Base-by-base conservation (phyloP, 495 filamentous ascomycete genomes). In the Ascobolus immersus region DNA sequence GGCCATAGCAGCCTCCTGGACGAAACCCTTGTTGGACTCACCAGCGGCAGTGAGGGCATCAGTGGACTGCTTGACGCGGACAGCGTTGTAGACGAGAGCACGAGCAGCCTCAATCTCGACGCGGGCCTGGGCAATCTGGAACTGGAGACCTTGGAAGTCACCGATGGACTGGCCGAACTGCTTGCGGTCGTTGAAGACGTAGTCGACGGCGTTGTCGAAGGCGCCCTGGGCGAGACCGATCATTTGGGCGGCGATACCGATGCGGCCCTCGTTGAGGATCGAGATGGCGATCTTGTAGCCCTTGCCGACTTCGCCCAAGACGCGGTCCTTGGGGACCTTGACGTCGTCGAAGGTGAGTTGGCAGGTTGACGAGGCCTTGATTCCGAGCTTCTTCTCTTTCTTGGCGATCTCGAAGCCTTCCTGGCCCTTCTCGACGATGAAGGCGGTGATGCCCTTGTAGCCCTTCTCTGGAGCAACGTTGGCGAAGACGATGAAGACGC, bases 371-470 rank as follows among this genome's bases (percentile, higher is more conserved):
- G 76, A 84, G 2, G 86, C 86, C 35, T 63, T 69, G 56, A 99
- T 99, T 27, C 86, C 86, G 21, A 99, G 69, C 62, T 99, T 99
- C 71, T 91, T 92, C 63, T 99, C 86, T 61, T 99, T 99, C 67
- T 99, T 99, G 13, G 86, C 78, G 50, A 99, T 82, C 12, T 65
- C 69, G 63, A 99, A 94, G 4, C 86, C 86, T 36, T 73, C 71
- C 32, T 69, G 76, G 44, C 59, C 70, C 57, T 90, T 91, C 57
- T 93, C 81, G 13, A 94, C 69, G 42, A 99, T 65, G 53, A 99
- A 94, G 27, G 84, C 82, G 1, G 80, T 84, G 54, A 99, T 99
- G 24, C 86, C 86, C 52, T 78, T 78, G 61, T 99, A 90, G 9
- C 76, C 80, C 51, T 78, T 73, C 53, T 64, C 69, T 3, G 73